A percentile compares a stretch with the other conserved stretches of the same genome.
phyloP scores from a whole-genome alignment of 495 filamentous ascomycete genomes.

The Penicillium canescens region DNA sequence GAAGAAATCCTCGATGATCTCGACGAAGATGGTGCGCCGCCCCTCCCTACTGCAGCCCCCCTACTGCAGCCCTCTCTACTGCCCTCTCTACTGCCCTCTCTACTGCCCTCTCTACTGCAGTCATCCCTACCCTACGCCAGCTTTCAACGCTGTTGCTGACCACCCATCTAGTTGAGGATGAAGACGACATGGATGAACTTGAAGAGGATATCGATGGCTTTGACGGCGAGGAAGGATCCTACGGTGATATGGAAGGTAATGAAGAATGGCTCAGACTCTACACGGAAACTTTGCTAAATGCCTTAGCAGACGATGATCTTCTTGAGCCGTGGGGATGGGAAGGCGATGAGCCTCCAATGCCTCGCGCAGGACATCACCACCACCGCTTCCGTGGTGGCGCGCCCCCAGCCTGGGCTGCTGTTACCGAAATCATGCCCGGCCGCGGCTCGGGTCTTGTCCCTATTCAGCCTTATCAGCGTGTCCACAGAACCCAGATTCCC shows the following conservation, averaged over 20 bases:
- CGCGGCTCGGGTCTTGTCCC: conserved; percentile 43
- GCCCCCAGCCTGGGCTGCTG: conserved; percentile 42
- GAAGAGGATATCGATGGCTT: conserved; percentile 53
- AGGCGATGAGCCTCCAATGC: conserved; percentile 46
- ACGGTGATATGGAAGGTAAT: conserved; percentile 46
- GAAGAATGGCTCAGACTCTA: neutral
- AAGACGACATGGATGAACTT: conserved; percentile 55
- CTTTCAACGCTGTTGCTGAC: neutral
- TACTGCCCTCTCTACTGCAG: neutral
- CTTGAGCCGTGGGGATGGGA: conserved; percentile 59
- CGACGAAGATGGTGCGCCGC: conserved; percentile 65
- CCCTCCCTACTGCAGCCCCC: neutral
- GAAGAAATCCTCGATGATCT: conserved; percentile 64
- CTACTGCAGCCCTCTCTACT: no score
- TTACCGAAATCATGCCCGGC: conserved; percentile 46
- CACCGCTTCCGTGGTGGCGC: conserved; percentile 41
- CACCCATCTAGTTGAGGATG: conserved; percentile 30
- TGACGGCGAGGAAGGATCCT: conserved; percentile 47
- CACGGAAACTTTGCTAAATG: conserved; percentile 10
- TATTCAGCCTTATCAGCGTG: conserved; percentile 50
- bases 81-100: neutral
- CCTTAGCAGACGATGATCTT: conserved; percentile 46
- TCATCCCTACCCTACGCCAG: no score
- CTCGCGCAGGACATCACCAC: conserved; percentile 45
- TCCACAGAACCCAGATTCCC: conserved; percentile 51